These are phyloP conservation scores for Thielaviopsis musarum DNA, from an alignment of 2,329 filamentous ascomycete genomes.

Conservation along the genomic window DNA sequence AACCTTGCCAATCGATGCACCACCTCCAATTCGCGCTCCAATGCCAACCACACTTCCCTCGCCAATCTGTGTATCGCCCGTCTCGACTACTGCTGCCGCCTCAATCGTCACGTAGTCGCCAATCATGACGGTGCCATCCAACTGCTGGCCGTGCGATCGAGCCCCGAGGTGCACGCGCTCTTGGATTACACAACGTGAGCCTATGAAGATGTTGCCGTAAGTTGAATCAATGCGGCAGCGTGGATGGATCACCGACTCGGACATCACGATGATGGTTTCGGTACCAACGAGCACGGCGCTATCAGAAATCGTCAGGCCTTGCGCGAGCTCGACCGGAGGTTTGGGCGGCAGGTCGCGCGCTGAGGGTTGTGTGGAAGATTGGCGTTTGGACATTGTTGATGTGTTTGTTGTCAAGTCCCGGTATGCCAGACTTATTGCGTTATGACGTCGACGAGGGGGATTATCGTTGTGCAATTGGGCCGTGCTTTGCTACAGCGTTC, in stretches of 20 bases:
- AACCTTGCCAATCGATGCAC: slow-evolving; percentile 47
- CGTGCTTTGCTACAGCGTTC: neutral
- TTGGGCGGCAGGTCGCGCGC: slow-evolving; percentile 35
- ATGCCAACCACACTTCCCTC: slow-evolving; percentile 44
- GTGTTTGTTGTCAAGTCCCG: too few relatives aligned
- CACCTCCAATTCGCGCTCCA: slow-evolving; percentile 40
- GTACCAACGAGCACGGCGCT: slow-evolving; percentile 49
- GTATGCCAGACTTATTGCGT: neutral
- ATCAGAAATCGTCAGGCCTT: slow-evolving; percentile 43
- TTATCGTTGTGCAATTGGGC: neutral
- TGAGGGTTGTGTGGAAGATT: slow-evolving; percentile 37
- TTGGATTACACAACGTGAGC: slow-evolving; percentile 65
- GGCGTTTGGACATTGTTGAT: slow-evolving; percentile 25
- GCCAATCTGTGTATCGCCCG: slow-evolving; percentile 43
- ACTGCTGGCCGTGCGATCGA: slow-evolving; percentile 13
- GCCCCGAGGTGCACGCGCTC: slow-evolving; percentile 47
- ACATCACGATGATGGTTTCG: slow-evolving; percentile 61
- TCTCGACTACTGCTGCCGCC: slow-evolving; percentile 41
- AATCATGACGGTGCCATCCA: slow-evolving; percentile 34
- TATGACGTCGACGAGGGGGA: neutral
- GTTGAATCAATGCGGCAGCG: slow-evolving; percentile 64
- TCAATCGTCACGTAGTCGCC: slow-evolving; percentile 47
- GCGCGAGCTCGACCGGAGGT: slow-evolving; percentile 44
- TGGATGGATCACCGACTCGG: slow-evolving; percentile 72
- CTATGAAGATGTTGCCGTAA: slow-evolving; percentile 62